A percentile compares a stretch with the other conserved stretches of the same genome.
Conservation (phyloP, 2,329 filamentous ascomycete species). For the Sporothrix mexicana region DNA sequence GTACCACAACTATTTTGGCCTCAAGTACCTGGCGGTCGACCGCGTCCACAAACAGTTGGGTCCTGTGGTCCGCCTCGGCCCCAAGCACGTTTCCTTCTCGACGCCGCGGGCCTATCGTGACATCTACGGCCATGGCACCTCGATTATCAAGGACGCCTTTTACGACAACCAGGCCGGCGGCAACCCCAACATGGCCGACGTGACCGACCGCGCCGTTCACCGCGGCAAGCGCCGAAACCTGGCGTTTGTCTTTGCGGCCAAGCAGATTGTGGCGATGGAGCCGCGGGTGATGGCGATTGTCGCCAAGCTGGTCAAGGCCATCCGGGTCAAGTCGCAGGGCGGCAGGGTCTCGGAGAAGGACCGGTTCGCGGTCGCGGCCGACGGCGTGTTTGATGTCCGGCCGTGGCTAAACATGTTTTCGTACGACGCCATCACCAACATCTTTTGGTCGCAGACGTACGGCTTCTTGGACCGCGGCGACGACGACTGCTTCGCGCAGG, state of each 20-base stretch:
- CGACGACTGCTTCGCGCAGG: background rate
- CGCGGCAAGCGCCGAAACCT: background rate
- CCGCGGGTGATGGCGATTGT: background rate
- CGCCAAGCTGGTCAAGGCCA: background rate
- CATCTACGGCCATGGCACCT: background rate
- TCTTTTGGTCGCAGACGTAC: conserved; percentile 14
- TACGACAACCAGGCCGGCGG: conserved; percentile 11
- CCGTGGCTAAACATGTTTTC: conserved; percentile 7
- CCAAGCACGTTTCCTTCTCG: background rate
- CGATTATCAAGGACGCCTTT: conserved; percentile 2
- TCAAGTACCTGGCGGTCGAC: conserved; percentile 11
- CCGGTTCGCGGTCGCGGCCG: background rate
- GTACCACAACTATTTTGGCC: conserved; percentile 15
- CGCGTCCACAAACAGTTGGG: background rate
- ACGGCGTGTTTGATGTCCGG: background rate
- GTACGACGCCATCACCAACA: conserved; percentile 7
- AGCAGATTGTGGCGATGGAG: conserved; percentile 4
- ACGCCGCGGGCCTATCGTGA: background rate
- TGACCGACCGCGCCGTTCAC: conserved; percentile 6
- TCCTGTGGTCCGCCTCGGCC: background rate
- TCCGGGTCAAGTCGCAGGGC: background rate
- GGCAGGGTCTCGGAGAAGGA: background rate
- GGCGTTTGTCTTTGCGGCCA: conserved; percentile 11
- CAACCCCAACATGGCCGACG: conserved; percentile 11
- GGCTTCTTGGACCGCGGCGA: background rate